Evolutionary conservation across 2,329 filamentous ascomycete species (phyloP).

Genomic region (Sclerotinia subarctica): DNA sequence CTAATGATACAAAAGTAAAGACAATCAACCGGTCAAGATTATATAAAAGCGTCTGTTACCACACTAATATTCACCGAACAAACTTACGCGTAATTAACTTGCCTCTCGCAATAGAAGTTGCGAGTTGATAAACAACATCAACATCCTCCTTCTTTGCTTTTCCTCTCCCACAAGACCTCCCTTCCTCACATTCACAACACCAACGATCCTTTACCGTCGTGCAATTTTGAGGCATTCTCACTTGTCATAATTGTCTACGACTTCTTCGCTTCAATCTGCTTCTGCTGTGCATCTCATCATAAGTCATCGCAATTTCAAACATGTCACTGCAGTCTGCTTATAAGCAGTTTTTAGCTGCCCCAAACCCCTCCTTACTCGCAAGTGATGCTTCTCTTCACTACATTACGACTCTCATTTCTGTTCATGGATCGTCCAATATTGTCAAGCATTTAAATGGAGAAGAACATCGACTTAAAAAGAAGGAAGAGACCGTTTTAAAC

Average conservation of each 20-base stretch:
- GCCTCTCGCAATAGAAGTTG: background rate
- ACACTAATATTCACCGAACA: background rate
- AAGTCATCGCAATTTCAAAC: constrained; percentile 3
- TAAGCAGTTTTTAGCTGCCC: constrained; percentile 68
- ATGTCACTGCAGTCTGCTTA: constrained; percentile 58
- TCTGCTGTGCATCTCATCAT: constrained; percentile 7
- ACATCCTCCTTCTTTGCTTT: background rate
- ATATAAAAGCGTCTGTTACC: background rate
- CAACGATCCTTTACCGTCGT: background rate
- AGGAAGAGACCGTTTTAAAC: constrained; percentile 72
- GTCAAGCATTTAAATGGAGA: constrained; percentile 75
- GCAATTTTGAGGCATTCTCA: background rate
- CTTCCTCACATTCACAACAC: background rate
- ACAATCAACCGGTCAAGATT: background rate
- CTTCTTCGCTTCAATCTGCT: constrained; percentile 5
- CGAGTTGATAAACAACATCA: background rate
- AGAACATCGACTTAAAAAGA: constrained; percentile 75
- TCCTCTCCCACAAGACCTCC: background rate
- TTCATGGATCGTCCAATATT: constrained; percentile 70
- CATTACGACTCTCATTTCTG: constrained; percentile 78
- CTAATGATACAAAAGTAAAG: background rate
- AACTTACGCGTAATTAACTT: background rate
- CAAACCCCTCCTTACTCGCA: constrained; percentile 60
- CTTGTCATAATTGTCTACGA: background rate
- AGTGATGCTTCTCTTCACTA: constrained; percentile 74